Evolutionary conservation across 2,329 filamentous ascomycete species (phyloP).

Genomic region (Trichoderma sp.): DNA sequence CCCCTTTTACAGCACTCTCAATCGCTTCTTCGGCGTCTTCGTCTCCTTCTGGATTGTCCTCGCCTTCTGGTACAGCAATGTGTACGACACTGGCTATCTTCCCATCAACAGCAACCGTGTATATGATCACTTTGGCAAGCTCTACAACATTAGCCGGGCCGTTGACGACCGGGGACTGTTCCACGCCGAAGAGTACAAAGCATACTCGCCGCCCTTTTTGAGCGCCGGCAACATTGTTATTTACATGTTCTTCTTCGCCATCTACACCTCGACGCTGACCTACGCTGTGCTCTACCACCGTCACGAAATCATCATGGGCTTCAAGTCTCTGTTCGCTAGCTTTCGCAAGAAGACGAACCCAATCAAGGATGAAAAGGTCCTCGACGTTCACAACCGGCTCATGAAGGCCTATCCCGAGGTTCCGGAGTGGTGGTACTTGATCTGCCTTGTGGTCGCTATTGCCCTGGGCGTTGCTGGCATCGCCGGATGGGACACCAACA

Average conservation of each 20-base stretch:
- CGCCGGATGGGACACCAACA: slow-evolving; percentile 48
- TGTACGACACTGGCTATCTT: slow-evolving; percentile 55
- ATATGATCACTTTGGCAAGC: slow-evolving; percentile 46
- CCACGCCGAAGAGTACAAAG: slow-evolving; percentile 43
- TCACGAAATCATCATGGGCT: slow-evolving; percentile 48
- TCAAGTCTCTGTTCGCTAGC: slow-evolving; percentile 45
- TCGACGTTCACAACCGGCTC: slow-evolving; percentile 48
- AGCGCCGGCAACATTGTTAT: slow-evolving; percentile 47
- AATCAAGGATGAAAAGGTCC: slow-evolving; percentile 34
- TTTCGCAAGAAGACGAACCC: slow-evolving; percentile 39
- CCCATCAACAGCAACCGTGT: slow-evolving; percentile 52
- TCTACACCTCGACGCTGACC: slow-evolving; percentile 50
- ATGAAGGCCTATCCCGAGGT: slow-evolving; percentile 48
- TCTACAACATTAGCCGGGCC: slow-evolving; percentile 46
- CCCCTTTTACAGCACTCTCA: slow-evolving; percentile 58
- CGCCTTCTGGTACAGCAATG: slow-evolving; percentile 56
- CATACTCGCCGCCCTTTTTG: slow-evolving; percentile 52
- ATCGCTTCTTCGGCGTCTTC: slow-evolving; percentile 57
- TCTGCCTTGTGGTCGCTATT: slow-evolving; percentile 42
- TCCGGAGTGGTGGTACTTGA: slow-evolving; percentile 54
- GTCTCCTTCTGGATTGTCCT: slow-evolving; percentile 53
- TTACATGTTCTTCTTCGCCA: slow-evolving; percentile 56
- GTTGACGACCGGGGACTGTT: slow-evolving; percentile 45
- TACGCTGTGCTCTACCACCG: slow-evolving; percentile 52
- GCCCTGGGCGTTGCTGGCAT: slow-evolving; percentile 47